These are phyloP conservation scores for Penicillium diatomitis DNA, from an alignment of 495 filamentous ascomycete genomes.

Conservation along the genomic window DNA sequence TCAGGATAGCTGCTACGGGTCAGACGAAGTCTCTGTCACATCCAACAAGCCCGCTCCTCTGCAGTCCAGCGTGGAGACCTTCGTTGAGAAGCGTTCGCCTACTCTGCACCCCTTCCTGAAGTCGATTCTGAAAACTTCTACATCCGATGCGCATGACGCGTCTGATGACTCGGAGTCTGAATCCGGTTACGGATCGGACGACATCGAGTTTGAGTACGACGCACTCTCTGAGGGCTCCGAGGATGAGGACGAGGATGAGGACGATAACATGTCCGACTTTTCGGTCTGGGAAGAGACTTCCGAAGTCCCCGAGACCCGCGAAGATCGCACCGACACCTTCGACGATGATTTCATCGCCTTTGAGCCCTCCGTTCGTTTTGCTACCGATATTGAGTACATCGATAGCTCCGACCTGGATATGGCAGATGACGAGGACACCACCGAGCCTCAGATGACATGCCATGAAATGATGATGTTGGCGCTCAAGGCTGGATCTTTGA, in stretches of 20 bases:
- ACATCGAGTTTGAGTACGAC: constrained; percentile 27
- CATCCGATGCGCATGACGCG: constrained; percentile 18
- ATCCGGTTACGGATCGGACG: constrained; percentile 37
- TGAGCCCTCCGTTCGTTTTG: constrained; percentile 31
- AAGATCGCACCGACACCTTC: constrained; percentile 27
- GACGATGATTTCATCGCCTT: constrained; percentile 37
- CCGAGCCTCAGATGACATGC: constrained; percentile 26
- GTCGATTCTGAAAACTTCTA: constrained; percentile 34
- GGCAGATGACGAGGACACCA: constrained; percentile 16
- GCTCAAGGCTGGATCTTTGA: constrained; percentile 13
- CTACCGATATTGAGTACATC: constrained; percentile 29
- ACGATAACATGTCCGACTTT: constrained; percentile 27
- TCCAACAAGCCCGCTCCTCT: constrained; percentile 21
- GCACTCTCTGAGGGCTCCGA: constrained; percentile 15
- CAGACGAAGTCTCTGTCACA: constrained; percentile 33
- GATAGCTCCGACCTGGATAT: constrained; percentile 15
- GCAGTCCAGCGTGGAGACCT: constrained; percentile 15
- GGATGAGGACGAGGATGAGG: constrained; percentile 25
- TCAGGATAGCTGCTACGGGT: constrained; percentile 40
- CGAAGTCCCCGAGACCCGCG: constrained; percentile 24
- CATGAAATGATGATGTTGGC: constrained; percentile 39
- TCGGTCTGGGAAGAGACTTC: constrained; percentile 28
- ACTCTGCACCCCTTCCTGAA: constrained; percentile 26
- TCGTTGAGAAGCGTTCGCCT: constrained; percentile 7
- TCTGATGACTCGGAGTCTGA: constrained; percentile 25